Evolutionary conservation across 2,329 filamentous ascomycete genomes (phyloP).

Genomic region (Talaromyces funiculosus): DNA sequence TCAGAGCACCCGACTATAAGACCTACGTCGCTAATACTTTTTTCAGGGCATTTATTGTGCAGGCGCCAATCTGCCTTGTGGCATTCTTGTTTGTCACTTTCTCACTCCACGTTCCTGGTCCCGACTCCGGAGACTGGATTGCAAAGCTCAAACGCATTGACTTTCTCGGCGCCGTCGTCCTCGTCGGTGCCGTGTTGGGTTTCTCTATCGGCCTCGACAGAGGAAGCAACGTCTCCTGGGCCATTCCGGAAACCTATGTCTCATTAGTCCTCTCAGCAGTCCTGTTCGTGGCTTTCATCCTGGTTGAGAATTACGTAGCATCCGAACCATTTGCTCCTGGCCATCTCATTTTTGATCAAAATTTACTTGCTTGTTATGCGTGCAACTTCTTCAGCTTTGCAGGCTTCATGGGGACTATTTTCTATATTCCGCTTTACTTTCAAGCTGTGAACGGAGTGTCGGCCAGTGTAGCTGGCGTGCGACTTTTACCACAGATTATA

Average conservation of each 20-base stretch:
- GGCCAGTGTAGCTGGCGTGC: slow-evolving; percentile 58
- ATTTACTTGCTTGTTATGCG: slow-evolving; percentile 61
- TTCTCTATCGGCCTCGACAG: slow-evolving; percentile 66
- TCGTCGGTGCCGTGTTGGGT: slow-evolving; percentile 60
- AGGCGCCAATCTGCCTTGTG: slow-evolving; percentile 62
- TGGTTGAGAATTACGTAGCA: slow-evolving; percentile 64
- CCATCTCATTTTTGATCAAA: slow-evolving; percentile 63
- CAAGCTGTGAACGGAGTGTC: slow-evolving; percentile 63
- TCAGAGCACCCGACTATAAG: neutral
- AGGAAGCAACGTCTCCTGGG: slow-evolving; percentile 68
- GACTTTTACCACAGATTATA: slow-evolving; percentile 62
- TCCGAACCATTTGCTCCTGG: slow-evolving; percentile 68
- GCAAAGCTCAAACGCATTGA: slow-evolving; percentile 64
- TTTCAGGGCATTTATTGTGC: slow-evolving; percentile 56
- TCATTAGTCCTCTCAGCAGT: slow-evolving; percentile 52
- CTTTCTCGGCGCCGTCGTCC: slow-evolving; percentile 63
- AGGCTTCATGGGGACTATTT: slow-evolving; percentile 56
- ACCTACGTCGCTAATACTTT: neutral
- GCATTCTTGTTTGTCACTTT: slow-evolving; percentile 60
- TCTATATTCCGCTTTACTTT: slow-evolving; percentile 73
- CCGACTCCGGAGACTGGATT: slow-evolving; percentile 57
- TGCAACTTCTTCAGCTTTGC: slow-evolving; percentile 68
- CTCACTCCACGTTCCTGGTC: slow-evolving; percentile 56
- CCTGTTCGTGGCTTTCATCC: slow-evolving; percentile 61
- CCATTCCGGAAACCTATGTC: slow-evolving; percentile 51